Base-by-base conservation (phyloP, 2,329 filamentous ascomycete genomes). In the Aspergillus sp. region DNA sequence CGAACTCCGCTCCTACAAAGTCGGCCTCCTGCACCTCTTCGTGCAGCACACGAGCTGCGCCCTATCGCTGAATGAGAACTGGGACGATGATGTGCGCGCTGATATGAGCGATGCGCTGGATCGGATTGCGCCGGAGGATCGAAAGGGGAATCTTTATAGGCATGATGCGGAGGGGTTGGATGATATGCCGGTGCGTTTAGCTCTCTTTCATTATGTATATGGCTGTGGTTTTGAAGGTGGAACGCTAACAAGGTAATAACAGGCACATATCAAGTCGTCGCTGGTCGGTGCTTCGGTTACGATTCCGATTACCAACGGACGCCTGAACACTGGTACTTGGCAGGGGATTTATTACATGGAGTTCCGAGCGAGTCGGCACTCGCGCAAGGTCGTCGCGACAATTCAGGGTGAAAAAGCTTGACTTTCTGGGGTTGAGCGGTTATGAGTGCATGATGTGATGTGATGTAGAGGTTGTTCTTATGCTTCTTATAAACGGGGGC, bases 71-170 rank as follows among this genome's bases (percentile, higher is more conserved):
- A 98, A 98, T 65, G 93, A 98, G 78, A 97, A 97, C 73, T 85
- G 75, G 74, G 88, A 90, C 64, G 69, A 74, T 41, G 88, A 94
- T 71, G 93, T 98, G n/a, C 80, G 90, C 49, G 80, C 79, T 37
- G 90, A 98, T 69, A 95, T 97, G 91, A 89, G 82, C 63, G 89
- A 96, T 73, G 89, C 91, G 42, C 75, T 98, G 56, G 91, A 98
- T 69, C 78, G 90, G 41, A 86, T 98, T 60, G 93, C 85, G 38
- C 90, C 90, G 0, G 86, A 88, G 62, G 90, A 94, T 47, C 79
- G 77, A 20, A 84, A 84, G 63, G 85, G 85, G 3, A 77, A 81
- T 7, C 67, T 97, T 41, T 98, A 97, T 71, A 75, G 88, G 39
- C 93, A 98, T 71, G 82, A 80, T 60, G 90, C 85, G 0, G 93